phyloP scores from a whole-genome alignment of 768 basidiomycete species.

The Pholiota microspora region DNA sequence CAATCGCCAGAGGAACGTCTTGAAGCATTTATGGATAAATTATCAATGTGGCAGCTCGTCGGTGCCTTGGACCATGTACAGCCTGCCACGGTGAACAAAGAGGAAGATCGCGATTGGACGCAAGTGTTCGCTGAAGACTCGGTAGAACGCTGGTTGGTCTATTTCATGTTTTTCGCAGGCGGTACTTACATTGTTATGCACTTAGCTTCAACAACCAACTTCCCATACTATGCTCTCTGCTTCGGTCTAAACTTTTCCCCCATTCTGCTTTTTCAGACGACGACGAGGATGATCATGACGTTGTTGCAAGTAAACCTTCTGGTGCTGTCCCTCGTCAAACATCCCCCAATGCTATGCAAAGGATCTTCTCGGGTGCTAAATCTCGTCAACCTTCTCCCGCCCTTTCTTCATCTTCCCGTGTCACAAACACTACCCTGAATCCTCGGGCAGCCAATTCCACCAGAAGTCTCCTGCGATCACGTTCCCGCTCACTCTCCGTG shows the following conservation, averaged over 20 bases:
- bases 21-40: constrained; percentile 75
- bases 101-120: constrained; percentile 63
- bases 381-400: constrained; percentile 32
- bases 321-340: too few species aligned
- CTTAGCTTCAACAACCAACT: constrained; percentile 54
- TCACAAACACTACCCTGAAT: constrained; percentile 4
- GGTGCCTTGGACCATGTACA: constrained; percentile 27
- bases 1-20: constrained; percentile 48
- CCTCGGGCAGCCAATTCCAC: constrained; percentile 5
- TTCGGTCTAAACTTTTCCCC: constrained; percentile 68
- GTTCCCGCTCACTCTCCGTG: constrained; percentile 65
- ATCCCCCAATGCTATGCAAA: too few species aligned
- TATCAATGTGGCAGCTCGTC: constrained; percentile 77
- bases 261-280: constrained; percentile 58
- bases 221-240: constrained; percentile 52
- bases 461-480: constrained; percentile 32
- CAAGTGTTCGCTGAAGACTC: constrained; percentile 68
- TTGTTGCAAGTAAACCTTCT: background rate
- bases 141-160: constrained; percentile 60
- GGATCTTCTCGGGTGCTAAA: too few species aligned
- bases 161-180: background rate
- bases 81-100: constrained; percentile 9
- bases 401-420: constrained; percentile 18
- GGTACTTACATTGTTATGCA: background rate
- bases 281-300: constrained; percentile 14